phyloP scores from a whole-genome alignment of 371 early-diverging fungal species.

The Massospora cicadina region DNA sequence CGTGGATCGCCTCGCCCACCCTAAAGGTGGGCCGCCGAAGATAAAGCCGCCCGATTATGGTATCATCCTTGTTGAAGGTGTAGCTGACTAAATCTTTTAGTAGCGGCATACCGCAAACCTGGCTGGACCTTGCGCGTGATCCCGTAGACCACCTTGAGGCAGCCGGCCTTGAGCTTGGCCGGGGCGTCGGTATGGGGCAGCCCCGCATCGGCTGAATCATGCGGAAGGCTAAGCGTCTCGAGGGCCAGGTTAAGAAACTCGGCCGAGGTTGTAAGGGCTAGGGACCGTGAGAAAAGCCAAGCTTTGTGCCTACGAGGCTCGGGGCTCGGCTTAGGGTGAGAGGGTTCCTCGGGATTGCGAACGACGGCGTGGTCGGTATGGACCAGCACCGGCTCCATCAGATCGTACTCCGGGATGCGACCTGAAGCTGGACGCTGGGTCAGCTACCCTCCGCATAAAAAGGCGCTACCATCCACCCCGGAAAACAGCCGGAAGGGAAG shows the following conservation, averaged over 20 bases:
- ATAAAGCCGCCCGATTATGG: not conserved
- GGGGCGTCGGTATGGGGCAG: not conserved
- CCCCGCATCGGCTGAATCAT: not conserved
- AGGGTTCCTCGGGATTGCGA: not conserved
- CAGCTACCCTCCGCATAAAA: no score
- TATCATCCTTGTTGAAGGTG: slow-evolving; percentile 5
- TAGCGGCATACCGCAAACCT: not conserved
- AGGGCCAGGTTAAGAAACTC: not conserved
- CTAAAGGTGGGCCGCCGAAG: not conserved
- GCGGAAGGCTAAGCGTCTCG: not conserved
- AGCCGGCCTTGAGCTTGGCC: not conserved
- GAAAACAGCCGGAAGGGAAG: slow-evolving; percentile 2
- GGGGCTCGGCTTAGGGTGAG: not conserved
- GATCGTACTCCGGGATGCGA: not conserved
- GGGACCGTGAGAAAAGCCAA: not conserved
- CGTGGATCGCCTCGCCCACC: not conserved
- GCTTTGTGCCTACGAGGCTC: not conserved
- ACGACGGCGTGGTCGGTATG: not conserved
- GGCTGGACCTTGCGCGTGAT: not conserved
- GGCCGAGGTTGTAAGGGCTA: not conserved
- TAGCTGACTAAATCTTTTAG: not conserved
- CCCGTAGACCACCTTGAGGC: not conserved
- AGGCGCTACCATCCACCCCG: not conserved
- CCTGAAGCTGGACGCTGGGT: not conserved
- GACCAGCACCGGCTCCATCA: not conserved